Evolutionary conservation across 2,329 filamentous ascomycete species (phyloP).

Genomic region (Colletotrichum sp.): DNA sequence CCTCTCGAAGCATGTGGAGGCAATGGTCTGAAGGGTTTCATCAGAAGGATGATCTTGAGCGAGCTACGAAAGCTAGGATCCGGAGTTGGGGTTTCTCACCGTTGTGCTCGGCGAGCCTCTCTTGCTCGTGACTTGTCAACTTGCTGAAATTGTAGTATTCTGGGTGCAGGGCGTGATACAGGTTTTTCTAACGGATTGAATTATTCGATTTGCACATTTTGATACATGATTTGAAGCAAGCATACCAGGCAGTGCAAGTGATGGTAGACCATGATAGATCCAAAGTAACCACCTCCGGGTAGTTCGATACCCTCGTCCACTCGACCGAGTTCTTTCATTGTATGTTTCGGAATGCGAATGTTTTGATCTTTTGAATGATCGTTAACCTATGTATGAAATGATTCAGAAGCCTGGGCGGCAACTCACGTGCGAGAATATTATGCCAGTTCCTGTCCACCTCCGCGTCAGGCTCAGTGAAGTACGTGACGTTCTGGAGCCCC

Average conservation of each 20-base stretch:
- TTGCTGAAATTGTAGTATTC: neutral
- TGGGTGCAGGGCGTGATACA: neutral
- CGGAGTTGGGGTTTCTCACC: neutral
- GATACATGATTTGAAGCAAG: neutral
- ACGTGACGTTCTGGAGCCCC: neutral
- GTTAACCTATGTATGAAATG: rapidly evolving
- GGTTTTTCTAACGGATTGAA: neutral
- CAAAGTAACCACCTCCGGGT: neutral
- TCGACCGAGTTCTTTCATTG: neutral
- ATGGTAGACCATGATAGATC: neutral
- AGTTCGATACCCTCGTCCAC: neutral
- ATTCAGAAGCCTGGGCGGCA: neutral
- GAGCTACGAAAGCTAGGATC: neutral
- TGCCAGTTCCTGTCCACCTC: neutral
- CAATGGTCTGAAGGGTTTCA: neutral
- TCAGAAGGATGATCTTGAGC: neutral
- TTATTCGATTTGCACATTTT: neutral
- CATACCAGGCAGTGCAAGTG: neutral
- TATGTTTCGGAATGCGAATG: neutral
- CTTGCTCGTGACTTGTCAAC: neutral
- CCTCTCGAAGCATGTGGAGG: neutral
- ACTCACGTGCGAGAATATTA: neutral
- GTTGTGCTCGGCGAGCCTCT: neutral
- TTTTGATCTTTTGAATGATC: neutral
- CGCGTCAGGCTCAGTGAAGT: neutral